Evolutionary conservation across 2,329 filamentous ascomycete species (phyloP).

Genomic region (Graphilbum sp.): DNA sequence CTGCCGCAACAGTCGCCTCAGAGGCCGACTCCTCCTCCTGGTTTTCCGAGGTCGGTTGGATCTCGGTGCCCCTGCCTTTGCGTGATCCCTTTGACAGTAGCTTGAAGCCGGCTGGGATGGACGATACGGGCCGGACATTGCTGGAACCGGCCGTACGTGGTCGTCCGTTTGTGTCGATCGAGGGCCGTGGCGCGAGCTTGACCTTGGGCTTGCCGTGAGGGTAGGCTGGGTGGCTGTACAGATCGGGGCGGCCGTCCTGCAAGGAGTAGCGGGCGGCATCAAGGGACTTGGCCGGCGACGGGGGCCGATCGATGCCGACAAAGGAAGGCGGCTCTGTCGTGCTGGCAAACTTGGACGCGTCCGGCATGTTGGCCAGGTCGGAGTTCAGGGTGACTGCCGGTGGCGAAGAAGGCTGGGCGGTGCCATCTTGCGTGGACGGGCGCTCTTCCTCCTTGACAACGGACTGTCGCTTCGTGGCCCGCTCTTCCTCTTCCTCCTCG

Average conservation of each 20-base stretch:
- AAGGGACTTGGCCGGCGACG: constrained; percentile 26
- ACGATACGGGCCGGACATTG: constrained; percentile 55
- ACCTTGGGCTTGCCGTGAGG: constrained; percentile 57
- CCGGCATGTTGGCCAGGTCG: constrained; percentile 32
- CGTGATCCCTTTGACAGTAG: constrained; percentile 42
- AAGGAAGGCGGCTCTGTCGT: constrained; percentile 35
- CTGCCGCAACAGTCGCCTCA: not conserved
- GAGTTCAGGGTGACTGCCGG: constrained; percentile 33
- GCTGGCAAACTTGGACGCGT: constrained; percentile 32
- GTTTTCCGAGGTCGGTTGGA: constrained; percentile 10
- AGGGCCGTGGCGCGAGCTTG: constrained; percentile 76
- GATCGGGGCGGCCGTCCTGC: constrained; percentile 34
- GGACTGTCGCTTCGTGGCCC: constrained; percentile 42
- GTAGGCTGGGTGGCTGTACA: constrained; percentile 32
- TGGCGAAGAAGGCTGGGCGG: constrained; percentile 15
- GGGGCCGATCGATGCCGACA: constrained; percentile 26
- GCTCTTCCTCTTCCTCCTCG: constrained; percentile 66
- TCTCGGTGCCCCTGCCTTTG: constrained; percentile 24
- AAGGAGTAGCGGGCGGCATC: constrained; percentile 31
- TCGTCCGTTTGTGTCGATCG: constrained; percentile 44
- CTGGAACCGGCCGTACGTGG: constrained; percentile 43
- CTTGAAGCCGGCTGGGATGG: constrained; percentile 68
- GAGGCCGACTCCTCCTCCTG: constrained; percentile 3
- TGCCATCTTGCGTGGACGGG: constrained; percentile 11
- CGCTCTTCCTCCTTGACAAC: constrained; percentile 29